phyloP scores from a whole-genome alignment of 1,139 yeast genomes.

The Pichia sp. region DNA sequence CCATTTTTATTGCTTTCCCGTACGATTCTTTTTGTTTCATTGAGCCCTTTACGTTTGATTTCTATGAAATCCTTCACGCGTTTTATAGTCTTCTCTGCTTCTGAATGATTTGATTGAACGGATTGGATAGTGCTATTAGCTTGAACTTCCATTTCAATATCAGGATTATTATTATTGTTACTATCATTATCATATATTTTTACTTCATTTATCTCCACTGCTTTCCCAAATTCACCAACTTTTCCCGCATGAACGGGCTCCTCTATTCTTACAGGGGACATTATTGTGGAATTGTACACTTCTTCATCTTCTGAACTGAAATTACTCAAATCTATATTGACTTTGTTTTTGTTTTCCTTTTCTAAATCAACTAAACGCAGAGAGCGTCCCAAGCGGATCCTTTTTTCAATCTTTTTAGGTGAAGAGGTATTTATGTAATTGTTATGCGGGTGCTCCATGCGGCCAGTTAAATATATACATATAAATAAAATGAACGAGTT shows the following conservation, averaged over 20 bases:
- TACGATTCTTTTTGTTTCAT: not conserved
- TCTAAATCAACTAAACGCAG: not conserved
- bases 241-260: not conserved
- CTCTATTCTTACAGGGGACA: constrained; percentile 1
- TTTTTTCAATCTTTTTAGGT: not conserved
- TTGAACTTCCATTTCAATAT: not conserved
- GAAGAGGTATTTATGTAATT: not conserved
- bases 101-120: not conserved
- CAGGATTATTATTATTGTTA: too few species aligned
- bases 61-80: constrained; percentile 9
- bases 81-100: constrained; percentile 8
- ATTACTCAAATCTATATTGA: not conserved
- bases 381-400: not conserved
- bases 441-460: not conserved
- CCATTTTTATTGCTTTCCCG: too few species aligned
- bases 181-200: too few species aligned
- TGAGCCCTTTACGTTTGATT: constrained; percentile 2
- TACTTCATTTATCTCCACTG: not conserved
- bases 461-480: too few species aligned
- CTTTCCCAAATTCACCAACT: not conserved
- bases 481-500: too few species aligned
- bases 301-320: not conserved
- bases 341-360: not conserved
- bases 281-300: not conserved
- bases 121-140: not conserved